A percentile compares a stretch with the other conserved stretches of the same genome.
phyloP scores from a whole-genome alignment of 805 yeast genomes.

The Metschnikowia amazonensis region DNA sequence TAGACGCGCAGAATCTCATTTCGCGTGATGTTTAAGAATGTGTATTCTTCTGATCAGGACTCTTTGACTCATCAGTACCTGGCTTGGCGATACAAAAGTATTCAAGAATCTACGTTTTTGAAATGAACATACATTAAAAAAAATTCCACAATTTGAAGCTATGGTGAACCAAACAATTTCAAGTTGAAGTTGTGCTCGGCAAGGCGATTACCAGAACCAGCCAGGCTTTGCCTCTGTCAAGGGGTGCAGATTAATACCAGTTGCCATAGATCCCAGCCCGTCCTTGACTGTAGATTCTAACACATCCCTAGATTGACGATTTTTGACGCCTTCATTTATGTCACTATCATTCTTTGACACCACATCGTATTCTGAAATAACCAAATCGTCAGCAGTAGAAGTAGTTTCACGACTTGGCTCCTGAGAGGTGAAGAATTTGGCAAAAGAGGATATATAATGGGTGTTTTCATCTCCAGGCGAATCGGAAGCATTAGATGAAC shows the following conservation, averaged over 20 bases:
- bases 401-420: background rate
- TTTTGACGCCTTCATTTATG: background rate
- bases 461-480: background rate
- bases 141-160: background rate
- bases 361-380: conserved; percentile 40
- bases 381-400: background rate
- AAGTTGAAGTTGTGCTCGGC: background rate
- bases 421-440: background rate
- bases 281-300: no score
- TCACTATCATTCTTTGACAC: conserved; percentile 21
- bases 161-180: background rate
- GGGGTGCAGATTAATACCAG: background rate
- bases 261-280: background rate
- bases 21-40: background rate
- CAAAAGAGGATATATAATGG: background rate
- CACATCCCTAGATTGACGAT: background rate
- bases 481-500: background rate
- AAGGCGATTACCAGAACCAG: conserved; percentile 2
- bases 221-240: background rate
- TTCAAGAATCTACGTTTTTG: background rate
- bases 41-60: background rate
- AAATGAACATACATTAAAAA: background rate
- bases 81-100: background rate
- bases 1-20: background rate
- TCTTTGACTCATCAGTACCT: background rate